Evolutionary conservation across 306 rosid species (phyloP).

Genomic region (Vigna mungo): DNA sequence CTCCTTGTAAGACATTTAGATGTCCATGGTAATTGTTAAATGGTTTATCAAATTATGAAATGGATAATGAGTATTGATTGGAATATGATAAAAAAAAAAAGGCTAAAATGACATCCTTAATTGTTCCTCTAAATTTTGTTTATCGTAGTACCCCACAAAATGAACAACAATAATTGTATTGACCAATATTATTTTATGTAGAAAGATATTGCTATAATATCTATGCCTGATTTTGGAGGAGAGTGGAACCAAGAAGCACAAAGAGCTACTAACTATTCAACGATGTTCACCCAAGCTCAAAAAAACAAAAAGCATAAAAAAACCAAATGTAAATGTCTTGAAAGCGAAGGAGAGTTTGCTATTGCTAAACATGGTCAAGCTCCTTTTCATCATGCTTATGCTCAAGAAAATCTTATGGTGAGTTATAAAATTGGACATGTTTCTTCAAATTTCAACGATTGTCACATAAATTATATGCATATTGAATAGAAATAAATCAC

Average conservation of each 20-base stretch:
- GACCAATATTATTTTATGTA: slow-evolving; percentile 35
- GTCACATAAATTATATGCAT: no score
- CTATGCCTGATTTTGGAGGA: slow-evolving; percentile 90
- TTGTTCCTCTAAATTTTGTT: no score
- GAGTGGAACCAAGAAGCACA: slow-evolving; percentile 67
- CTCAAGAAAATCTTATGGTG: slow-evolving; percentile 43
- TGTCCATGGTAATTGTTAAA: no score
- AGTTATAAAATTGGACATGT: background rate
- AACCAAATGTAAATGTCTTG: slow-evolving; percentile 60
- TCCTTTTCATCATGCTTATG: slow-evolving; percentile 30
- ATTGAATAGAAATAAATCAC: no score
- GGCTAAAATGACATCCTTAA: no score
- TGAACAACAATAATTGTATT: no score
- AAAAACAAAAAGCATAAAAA: slow-evolving; percentile 62
- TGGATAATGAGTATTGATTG: no score
- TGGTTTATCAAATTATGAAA: no score
- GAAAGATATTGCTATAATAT: slow-evolving; percentile 48
- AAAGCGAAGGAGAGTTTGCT: slow-evolving; percentile 6
- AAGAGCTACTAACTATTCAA: slow-evolving; percentile 62
- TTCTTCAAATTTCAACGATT: background rate
- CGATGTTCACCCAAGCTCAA: slow-evolving; percentile 77
- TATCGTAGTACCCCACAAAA: no score
- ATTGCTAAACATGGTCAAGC: slow-evolving; percentile 18
- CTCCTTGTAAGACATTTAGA: no score
- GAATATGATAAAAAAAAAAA: no score